Evolutionary conservation across 2,329 filamentous ascomycete species (phyloP).

Genomic region (Fusarium cicatricum): DNA sequence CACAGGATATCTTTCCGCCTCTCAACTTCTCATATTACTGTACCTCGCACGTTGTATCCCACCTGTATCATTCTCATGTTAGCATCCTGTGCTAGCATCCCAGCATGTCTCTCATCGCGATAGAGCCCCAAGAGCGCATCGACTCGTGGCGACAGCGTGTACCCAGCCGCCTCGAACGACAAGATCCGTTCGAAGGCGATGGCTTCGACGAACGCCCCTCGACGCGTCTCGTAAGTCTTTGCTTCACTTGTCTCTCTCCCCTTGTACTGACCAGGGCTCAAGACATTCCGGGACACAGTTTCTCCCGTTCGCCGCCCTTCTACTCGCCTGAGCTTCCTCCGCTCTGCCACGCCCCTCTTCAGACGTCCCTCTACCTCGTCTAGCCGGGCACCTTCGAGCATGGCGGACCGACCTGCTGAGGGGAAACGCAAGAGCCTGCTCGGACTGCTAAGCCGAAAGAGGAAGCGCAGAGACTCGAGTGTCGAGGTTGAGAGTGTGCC

Average conservation of each 20-base stretch:
- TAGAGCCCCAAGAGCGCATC: constrained; percentile 35
- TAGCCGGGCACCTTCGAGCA: constrained; percentile 22
- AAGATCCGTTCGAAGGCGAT: constrained; percentile 48
- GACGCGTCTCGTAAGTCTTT: constrained; percentile 42
- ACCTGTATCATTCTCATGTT: neutral
- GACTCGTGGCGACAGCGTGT: constrained; percentile 48
- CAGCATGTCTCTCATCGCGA: constrained; percentile 9
- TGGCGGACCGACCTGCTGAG: neutral
- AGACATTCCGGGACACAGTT: constrained; percentile 40
- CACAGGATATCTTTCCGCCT: too few species aligned
- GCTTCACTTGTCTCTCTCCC: rapidly evolving
- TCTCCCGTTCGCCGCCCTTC: constrained; percentile 30
- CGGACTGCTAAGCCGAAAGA: constrained; percentile 42
- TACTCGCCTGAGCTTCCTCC: constrained; percentile 43
- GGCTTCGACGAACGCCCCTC: constrained; percentile 44
- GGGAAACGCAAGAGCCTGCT: constrained; percentile 31
- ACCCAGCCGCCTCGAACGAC: constrained; percentile 47
- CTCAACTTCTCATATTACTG: neutral
- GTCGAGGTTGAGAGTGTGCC: constrained; percentile 15
- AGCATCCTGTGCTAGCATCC: neutral
- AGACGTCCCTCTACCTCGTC: constrained; percentile 21
- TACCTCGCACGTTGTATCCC: neutral
- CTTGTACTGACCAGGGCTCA: neutral
- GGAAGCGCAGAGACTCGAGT: constrained; percentile 33
- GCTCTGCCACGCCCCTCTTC: constrained; percentile 40